Evolutionary conservation across 495 filamentous ascomycete species (phyloP).

Genomic region (Hypoxylon subgilvum): DNA sequence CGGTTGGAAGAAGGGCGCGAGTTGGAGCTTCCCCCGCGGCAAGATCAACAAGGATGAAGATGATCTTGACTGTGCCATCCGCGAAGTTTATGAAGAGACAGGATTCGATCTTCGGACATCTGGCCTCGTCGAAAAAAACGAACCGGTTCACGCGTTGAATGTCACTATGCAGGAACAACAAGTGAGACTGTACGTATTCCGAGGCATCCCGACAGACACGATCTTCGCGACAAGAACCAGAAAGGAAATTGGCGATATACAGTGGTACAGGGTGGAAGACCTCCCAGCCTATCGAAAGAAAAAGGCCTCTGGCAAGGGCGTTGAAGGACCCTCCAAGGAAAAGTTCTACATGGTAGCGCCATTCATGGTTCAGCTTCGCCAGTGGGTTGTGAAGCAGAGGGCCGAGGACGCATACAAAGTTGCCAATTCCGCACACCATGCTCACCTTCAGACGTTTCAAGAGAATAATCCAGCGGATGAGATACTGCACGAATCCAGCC

Average conservation of each 20-base stretch:
- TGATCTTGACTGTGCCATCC: slow-evolving; percentile 87
- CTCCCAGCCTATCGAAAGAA: slow-evolving; percentile 79
- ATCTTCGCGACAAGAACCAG: slow-evolving; percentile 86
- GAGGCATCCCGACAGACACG: slow-evolving; percentile 82
- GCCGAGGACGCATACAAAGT: slow-evolving; percentile 62
- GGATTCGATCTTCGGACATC: slow-evolving; percentile 80
- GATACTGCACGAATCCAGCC: slow-evolving; percentile 29
- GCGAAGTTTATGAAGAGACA: slow-evolving; percentile 95
- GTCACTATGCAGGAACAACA: slow-evolving; percentile 91
- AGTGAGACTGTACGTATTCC: slow-evolving; percentile 87
- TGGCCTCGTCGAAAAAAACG: slow-evolving; percentile 70
- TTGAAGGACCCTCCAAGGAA: slow-evolving; percentile 68
- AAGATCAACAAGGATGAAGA: slow-evolving; percentile 98
- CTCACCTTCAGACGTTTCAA: slow-evolving; percentile 32
- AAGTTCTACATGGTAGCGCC: slow-evolving; percentile 99
- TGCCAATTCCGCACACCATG: slow-evolving; percentile 15
- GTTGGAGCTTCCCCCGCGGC: slow-evolving; percentile 94
- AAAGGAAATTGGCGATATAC: slow-evolving; percentile 95
- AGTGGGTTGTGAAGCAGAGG: slow-evolving; percentile 86
- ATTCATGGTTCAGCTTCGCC: slow-evolving; percentile 82
- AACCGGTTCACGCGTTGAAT: slow-evolving; percentile 78
- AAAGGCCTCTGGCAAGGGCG: slow-evolving; percentile 58
- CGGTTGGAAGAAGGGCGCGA: slow-evolving; percentile 95
- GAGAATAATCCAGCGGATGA: slow-evolving; percentile 53
- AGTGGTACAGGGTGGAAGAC: slow-evolving; percentile 89